Conservation (phyloP, 2,329 filamentous ascomycete genomes). For the Fusarium anguioides region DNA sequence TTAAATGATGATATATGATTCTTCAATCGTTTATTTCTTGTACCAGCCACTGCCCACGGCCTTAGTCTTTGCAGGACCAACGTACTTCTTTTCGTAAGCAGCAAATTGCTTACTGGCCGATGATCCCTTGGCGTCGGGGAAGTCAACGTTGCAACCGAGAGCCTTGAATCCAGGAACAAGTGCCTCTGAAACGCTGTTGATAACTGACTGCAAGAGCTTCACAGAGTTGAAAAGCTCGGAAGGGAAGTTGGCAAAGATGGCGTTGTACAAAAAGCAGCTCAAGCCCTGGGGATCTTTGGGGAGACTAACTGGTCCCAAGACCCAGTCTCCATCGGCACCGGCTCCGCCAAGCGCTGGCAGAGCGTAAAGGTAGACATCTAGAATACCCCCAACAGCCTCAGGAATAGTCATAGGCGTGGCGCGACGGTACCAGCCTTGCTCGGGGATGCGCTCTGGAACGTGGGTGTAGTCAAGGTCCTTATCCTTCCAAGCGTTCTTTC, state of each 20-base stretch:
- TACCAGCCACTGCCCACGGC: conserved; percentile 21
- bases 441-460: conserved; percentile 25
- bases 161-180: conserved; percentile 20
- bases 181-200: conserved; percentile 5
- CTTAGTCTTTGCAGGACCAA: conserved; percentile 18
- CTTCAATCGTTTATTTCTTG: background rate
- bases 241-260: conserved; percentile 23
- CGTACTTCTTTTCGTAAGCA: conserved; percentile 21
- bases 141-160: conserved; percentile 21
- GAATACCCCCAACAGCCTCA: conserved; percentile 20
- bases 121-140: conserved; percentile 21
- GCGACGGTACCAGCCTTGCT: conserved; percentile 28
- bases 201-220: conserved; percentile 1
- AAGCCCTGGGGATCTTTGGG: conserved; percentile 14
- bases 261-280: conserved; percentile 26
- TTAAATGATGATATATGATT: no score
- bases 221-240: conserved; percentile 19
- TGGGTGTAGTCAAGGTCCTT: conserved; percentile 21
- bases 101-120: conserved; percentile 9
- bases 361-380: conserved; percentile 27
- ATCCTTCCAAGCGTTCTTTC: conserved; percentile 21
- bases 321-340: conserved; percentile 17
- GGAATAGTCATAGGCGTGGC: conserved; percentile 24
- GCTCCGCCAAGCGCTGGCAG: conserved; percentile 14
- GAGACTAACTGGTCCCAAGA: background rate